Base-by-base conservation (phyloP, 108 stramenopile species). In the Skeletonema potamos region DNA sequence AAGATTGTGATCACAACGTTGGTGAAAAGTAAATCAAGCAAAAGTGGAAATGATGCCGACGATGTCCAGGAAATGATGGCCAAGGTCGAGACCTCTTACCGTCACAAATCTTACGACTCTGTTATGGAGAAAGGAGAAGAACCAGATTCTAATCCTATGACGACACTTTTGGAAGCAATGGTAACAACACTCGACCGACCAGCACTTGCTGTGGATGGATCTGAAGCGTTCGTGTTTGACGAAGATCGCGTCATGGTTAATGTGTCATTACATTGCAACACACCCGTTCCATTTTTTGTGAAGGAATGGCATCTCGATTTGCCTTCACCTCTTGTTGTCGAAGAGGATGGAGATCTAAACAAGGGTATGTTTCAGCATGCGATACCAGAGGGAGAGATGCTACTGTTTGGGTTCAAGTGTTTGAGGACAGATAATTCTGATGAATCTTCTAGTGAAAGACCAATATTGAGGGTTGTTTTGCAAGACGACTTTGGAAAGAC, bases 141-240 rank as follows among this genome's bases (percentile, higher is more conserved):
- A 30, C 76, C 76, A 44, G 77, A 82, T 24, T 72, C 83, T 9
- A 55, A 65, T 27, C 61, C 70, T 1, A 88, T 88, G 86, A 78
- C 73, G 41, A 84, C 85, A 28, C 68, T 81, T 8, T 64, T 88
- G 24, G 87, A 88, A 77, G 76, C 81, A 4, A 84, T 76, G 79
- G 79, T 87, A 18, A 86, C 90, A 6, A 77, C 87, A 17, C 85
- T 88, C 15, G 86, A 91, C 18, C 78, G 83, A 22, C 78, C 84
- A 27, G 86, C 87, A 55, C 70, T 91, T 20, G 79, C 84, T 13
- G 77, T 91, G 18, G 82, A 85, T 55, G 68, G 70, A n/a, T 58
- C 82, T 39, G 82, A 86, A 13, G 79, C 64, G 6, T 69, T 76
- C 13, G 65, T 61, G 54, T 66, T 73, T 36, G 68, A 65, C 6